Base-by-base conservation (phyloP, 2,329 filamentous ascomycete species). In the Metarhizium brunneum region DNA sequence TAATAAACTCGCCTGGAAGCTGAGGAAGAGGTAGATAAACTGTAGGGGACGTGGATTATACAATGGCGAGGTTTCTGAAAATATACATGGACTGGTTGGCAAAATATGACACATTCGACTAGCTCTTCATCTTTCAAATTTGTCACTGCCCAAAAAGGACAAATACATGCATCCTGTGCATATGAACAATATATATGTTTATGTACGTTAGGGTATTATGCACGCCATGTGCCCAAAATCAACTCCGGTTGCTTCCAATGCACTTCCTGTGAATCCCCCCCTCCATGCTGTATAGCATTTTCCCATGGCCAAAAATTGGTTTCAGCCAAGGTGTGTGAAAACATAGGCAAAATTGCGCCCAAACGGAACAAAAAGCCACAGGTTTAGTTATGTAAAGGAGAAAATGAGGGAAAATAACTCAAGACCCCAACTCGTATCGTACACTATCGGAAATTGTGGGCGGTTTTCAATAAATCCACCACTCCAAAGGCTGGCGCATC, bases 161-260 rank as follows among this genome's bases (percentile, higher is more conserved):
- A 20, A 48, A 5, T 16, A 6, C 20, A 47, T 6, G 25, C 20
- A 47, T 47, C 51, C 6, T 20, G n/a, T 20, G 25, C n/a, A 8
- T 47, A 20, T 40, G 4, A 13, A 29, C 38, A 1, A 16, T 47
- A 5, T 20, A 30, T 38, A 20, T 20, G 13, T 47, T 36, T 13
- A 53, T 49, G 52, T 54, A 54, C 52, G 49, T 42, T 14, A 49
- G 35, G 45, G 45, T 49, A 38, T 54, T 20, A 2, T 50, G 52
- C 20, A 42, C 16, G n/a, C 20, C 10, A 36, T 47, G 45, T 32
- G 35, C 43, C 35, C 45, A 49, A 30, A 38, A 40, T 32, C n/a
- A 49, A 38, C 29, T 13, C n/a, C 18, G 49, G 2, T 49, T 54
- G 45, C 8, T 48, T 48, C 13, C 45, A 48, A 20, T 6, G 16